Evolutionary conservation across 495 filamentous ascomycete species (phyloP).

Genomic region (Talaromyces adpressus): DNA sequence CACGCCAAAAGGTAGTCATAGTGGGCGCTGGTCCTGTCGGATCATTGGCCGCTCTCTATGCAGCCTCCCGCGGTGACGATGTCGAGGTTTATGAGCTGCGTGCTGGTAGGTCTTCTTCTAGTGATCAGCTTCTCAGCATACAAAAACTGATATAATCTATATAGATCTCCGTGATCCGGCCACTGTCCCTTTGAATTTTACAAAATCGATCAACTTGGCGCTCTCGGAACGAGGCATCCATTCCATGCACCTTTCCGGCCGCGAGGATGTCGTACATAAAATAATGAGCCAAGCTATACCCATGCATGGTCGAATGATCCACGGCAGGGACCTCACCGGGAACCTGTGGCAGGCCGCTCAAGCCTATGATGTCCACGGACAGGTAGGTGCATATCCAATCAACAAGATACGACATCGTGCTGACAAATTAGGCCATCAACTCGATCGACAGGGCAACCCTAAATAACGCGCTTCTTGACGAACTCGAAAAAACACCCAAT

Average conservation of each 20-base stretch:
- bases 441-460: constrained; percentile 71
- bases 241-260: constrained; percentile 62
- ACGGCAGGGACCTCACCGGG: constrained; percentile 58
- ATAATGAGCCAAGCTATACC: constrained; percentile 75
- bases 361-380: constrained; percentile 82
- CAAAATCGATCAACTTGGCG: constrained; percentile 94
- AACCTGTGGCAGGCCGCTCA: constrained; percentile 71
- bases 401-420: neutral
- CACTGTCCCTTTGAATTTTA: constrained; percentile 88
- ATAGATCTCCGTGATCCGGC: constrained; percentile 78
- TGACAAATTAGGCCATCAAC: constrained; percentile 41
- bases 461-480: constrained; percentile 82
- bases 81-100: constrained; percentile 94
- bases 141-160: neutral
- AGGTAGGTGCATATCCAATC: constrained; percentile 42
- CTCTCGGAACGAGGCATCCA: constrained; percentile 92
- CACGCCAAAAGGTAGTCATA: constrained; percentile 65
- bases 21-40: constrained; percentile 92
- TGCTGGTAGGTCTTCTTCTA: constrained; percentile 55
- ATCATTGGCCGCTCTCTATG: constrained; percentile 85
- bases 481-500: constrained; percentile 73
- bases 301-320: constrained; percentile 97
- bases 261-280: constrained; percentile 58
- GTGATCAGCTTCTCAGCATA: neutral
- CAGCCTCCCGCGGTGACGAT: constrained; percentile 74